Base-by-base conservation (phyloP, 2,329 filamentous ascomycete genomes). In the Annulohypoxylon truncatum region DNA sequence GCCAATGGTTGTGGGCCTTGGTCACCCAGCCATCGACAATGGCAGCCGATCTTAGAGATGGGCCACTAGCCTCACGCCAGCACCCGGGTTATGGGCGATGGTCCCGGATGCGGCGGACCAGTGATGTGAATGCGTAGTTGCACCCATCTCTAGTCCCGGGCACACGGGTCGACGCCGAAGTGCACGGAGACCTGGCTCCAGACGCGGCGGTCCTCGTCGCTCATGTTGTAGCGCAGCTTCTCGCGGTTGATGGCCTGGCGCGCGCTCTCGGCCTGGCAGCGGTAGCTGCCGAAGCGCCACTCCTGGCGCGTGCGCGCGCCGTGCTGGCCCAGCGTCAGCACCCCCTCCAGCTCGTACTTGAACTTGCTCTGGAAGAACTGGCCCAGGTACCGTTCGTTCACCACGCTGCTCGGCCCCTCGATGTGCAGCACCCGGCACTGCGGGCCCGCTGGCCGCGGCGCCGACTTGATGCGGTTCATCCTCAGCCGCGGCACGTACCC, bases 271-370 rank as follows among this genome's bases (percentile, higher is more conserved):
- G 85, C 79, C 79, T 88, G 86, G 74, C 83, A 85, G 0, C 85
- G 81, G 62, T 81, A 88, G 59, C 84, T 86, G 0, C 83, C 84
- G 68, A 88, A 88, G 9, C 81, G 79, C 68, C 82, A 85, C 77
- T 87, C 85, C 12, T 85, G 66, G 1, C 82, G 78, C 0, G 68
- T 67, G 38, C 46, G 38, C 3, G 1, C 72, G 31, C 59, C 58
- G 50, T 15, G 31, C n/a, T 12, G 44, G 12, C 71, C 20, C 0
- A 82, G 73, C 15, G 74, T 70, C 2, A 76, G 67, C 56, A 85
- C 74, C 50, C 76, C 71, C 64, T 87, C 86, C 6, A 83, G 63
- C 69, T 87, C 78, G 67, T 82, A 88, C 1, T 76, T 74, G 59
- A 87, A 82, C 22, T 79, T 77, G 4, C 53, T 52, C 2, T 64